phyloP scores from a whole-genome alignment of 2,329 filamentous ascomycete species.

The Penicillium sp. region DNA sequence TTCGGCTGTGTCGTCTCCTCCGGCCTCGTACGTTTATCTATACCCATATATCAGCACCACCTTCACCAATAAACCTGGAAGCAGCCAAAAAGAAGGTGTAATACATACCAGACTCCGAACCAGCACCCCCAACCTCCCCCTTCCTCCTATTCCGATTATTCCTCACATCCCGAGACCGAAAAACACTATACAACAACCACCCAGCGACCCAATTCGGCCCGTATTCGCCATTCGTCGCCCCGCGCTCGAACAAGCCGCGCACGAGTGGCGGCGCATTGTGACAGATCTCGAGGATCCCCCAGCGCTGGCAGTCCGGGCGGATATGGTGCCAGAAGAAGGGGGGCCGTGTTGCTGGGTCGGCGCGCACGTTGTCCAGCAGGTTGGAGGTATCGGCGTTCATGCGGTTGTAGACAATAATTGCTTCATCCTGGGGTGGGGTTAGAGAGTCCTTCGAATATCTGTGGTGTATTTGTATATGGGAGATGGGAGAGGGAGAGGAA shows the following conservation, averaged over 20 bases:
- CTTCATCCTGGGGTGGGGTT: slow-evolving; percentile 32
- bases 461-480: neutral
- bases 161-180: slow-evolving; percentile 40
- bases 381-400: slow-evolving; percentile 35
- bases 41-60: slow-evolving; percentile 11
- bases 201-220: slow-evolving; percentile 41
- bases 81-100: neutral
- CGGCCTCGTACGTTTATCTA: slow-evolving; percentile 21
- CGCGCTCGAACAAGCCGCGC: slow-evolving; percentile 34
- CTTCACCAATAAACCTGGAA: neutral
- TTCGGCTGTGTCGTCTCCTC: slow-evolving; percentile 22
- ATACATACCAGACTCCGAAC: slow-evolving; percentile 12
- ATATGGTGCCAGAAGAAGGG: slow-evolving; percentile 44
- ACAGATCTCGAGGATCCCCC: slow-evolving; percentile 38
- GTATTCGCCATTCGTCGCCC: slow-evolving; percentile 37
- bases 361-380: slow-evolving; percentile 35
- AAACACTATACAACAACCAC: slow-evolving; percentile 42
- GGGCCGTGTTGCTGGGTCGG: slow-evolving; percentile 31
- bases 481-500: too few relatives aligned
- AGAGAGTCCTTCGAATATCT: neutral
- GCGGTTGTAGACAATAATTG: slow-evolving; percentile 37
- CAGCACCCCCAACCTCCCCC: slow-evolving; percentile 21
- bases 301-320: slow-evolving; percentile 36
- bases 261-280: slow-evolving; percentile 34
- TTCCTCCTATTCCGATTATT: slow-evolving; percentile 40